phyloP scores from a whole-genome alignment of 1,139 yeast species.

The Eremothecium cymbalariae region DNA sequence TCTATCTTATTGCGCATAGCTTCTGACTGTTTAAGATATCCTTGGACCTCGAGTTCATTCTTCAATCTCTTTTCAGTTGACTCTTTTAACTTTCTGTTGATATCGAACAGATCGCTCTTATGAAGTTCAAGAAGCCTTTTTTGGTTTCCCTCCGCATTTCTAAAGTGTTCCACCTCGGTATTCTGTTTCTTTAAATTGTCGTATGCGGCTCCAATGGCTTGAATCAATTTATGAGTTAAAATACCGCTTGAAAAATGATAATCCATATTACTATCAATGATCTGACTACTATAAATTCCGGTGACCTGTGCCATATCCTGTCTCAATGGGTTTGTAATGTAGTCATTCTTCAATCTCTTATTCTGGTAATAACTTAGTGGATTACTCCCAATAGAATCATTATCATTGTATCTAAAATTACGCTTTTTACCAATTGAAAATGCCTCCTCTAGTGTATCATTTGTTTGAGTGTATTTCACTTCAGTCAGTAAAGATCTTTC shows the following conservation, averaged over 20 bases:
- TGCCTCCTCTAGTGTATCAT: constrained; percentile 26
- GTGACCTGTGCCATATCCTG: constrained; percentile 48
- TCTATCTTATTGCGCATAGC: constrained; percentile 38
- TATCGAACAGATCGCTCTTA: constrained; percentile 17
- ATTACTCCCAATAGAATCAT: constrained; percentile 8
- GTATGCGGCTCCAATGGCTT: constrained; percentile 33
- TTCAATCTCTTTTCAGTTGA: constrained; percentile 13
- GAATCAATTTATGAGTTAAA: constrained; percentile 44
- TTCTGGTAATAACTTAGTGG: constrained; percentile 43
- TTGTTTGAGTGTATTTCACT: constrained; percentile 47
- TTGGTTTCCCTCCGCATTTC: constrained; percentile 17
- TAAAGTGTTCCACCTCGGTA: constrained; percentile 28
- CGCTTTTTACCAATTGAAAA: constrained; percentile 23
- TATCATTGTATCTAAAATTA: constrained; percentile 16
- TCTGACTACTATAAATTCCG: constrained; percentile 44
- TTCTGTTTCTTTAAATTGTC: constrained; percentile 24
- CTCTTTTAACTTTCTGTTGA: constrained; percentile 14
- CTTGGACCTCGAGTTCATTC: constrained; percentile 17
- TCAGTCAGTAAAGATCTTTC: constrained; percentile 73
- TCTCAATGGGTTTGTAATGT: constrained; percentile 57
- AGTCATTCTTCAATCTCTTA: constrained; percentile 62
- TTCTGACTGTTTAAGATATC: constrained; percentile 31
- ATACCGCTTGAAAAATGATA: constrained; percentile 33
- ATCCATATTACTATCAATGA: constrained; percentile 20
- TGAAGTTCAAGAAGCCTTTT: constrained; percentile 21